Base-by-base conservation (phyloP, 352 stramenopile species). In the Globisporangium carolinianum region DNA sequence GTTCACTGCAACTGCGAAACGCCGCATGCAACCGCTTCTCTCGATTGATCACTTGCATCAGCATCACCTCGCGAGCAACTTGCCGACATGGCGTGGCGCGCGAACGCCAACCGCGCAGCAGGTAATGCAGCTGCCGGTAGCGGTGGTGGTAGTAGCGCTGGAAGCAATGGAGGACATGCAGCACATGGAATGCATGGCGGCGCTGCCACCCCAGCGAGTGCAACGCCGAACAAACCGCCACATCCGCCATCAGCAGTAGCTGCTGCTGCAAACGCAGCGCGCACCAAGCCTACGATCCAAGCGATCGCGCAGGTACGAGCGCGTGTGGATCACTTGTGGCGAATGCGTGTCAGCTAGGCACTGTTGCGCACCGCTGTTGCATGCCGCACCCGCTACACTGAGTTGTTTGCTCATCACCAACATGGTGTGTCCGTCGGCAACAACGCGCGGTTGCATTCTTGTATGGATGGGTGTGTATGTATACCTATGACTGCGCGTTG, bases 231-330 rank as follows among this genome's bases (percentile, higher is more conserved):
- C 11, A 66, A 66, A n/a, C 5, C 60, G 9, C 7, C 54, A 8
- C 49, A 57, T 18, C 42, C 58, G 32, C 62, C 59, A 1, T 46
- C 64, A 7, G 42, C 41, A 24, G 43, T 35, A 36, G 65, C 62
- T 8, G 56, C 53, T 1, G 56, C 61, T 11, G 38, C 49, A 17
- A 57, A 11, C 48, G 52, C 69, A 59, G 32, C 70, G 66, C 35
- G 53, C 46, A 52, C 55, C 47, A 89, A 89, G 60, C 78, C 76
- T 7, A 91, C 78, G 35, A 83, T 91, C 56, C 68, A 83, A 47
- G 78, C 75, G 3, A 89, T 91, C 39, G 80, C 80, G 11, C 61
- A 83, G 71, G 73, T 79, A 18, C 32, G 49, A 41, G 7, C 4
- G 12, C 14, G 35, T 6, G 8, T 15, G 3, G 12, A 35, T 18